Percentiles rank a stretch among this genome's conserved stretches.
Evolutionary conservation across 768 basidiomycete genomes (phyloP).

Genomic region (Mycena pura): DNA sequence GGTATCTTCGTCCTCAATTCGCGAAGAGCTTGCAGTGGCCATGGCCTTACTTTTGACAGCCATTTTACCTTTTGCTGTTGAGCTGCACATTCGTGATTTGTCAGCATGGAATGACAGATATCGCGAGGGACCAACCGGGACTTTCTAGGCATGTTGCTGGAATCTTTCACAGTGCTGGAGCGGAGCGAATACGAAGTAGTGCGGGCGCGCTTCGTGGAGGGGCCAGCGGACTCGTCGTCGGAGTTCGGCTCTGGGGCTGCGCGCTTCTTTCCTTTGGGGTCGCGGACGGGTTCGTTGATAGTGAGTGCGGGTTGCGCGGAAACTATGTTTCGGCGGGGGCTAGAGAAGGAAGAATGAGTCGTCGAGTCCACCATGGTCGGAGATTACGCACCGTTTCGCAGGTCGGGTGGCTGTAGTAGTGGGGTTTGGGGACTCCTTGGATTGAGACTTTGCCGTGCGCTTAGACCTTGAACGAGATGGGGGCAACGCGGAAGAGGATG

Average conservation of each 20-base stretch:
- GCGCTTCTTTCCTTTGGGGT: slow-evolving; percentile 92
- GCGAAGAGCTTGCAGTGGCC: slow-evolving; percentile 67
- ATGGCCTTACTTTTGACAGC: slow-evolving; percentile 63
- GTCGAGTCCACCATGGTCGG: slow-evolving; percentile 28
- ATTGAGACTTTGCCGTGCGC: slow-evolving; percentile 69
- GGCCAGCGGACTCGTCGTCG: slow-evolving; percentile 61
- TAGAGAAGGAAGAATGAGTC: slow-evolving; percentile 44
- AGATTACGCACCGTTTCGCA: slow-evolving; percentile 67
- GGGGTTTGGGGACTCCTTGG: slow-evolving; percentile 65
- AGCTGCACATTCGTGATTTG: slow-evolving; percentile 25
- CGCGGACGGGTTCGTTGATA: slow-evolving; percentile 79
- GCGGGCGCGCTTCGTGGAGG: slow-evolving; percentile 69
- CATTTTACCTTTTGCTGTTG: slow-evolving; percentile 65
- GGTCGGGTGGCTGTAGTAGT: slow-evolving; percentile 46
- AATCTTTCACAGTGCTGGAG: slow-evolving; percentile 55
- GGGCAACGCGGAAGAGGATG: slow-evolving; percentile 53
- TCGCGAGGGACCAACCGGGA: slow-evolving; percentile 52
- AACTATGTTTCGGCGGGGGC: slow-evolving; percentile 64
- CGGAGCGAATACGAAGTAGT: slow-evolving; percentile 72
- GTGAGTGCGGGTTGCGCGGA: slow-evolving; percentile 52
- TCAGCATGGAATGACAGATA: slow-evolving; percentile 13
- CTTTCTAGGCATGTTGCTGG: slow-evolving; percentile 77
- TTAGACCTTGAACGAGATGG: slow-evolving; percentile 49
- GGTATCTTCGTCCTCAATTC: slow-evolving; percentile 71
- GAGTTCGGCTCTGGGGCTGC: slow-evolving; percentile 74